Evolutionary conservation across 257 asterid genomes (phyloP), one percentile per base, ranked within the genome.

Genomic region (Scutellaria baicalensis): DNA sequence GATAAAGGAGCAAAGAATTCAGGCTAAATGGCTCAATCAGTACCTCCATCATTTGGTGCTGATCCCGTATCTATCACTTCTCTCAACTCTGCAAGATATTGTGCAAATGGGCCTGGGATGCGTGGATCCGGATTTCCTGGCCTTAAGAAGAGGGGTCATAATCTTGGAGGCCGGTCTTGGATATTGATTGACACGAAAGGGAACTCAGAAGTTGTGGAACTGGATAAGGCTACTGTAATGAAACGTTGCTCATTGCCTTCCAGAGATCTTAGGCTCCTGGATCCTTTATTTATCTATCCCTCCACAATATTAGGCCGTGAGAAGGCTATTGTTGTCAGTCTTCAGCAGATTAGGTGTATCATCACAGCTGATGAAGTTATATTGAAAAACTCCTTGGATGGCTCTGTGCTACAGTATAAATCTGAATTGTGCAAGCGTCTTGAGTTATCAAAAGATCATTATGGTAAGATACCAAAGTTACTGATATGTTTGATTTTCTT

Each of bases 311-410:
- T 94, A 73, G 99, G 99, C n/a, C 95, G 99, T 33, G 99, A 94
- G 68, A 87, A 91, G 72, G 98, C 98, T 72, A 94, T 94, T 66
- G 99, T 94, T 48, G 91, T 94, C 70, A 89, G 92, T 74, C 96
- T 91, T 45, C 98, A 91, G 66, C 97, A 91, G 80, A 91, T 94
- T 71, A 88, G 99, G 80, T 94, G 99, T 70, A 83, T 94, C 59
- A 94, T 94, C 72, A 94, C 98, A 14, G 96, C 99, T 57, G 98
- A 89, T 70, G 99, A 94, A 85, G 99, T 94, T 44, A 86, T 94
- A 68, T 76, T 94, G 84, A 89, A 89, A 91, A 91, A 94, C 75
- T 91, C 99, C 14, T 59, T 85, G 74, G 99, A 94, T 75, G 88
- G 79, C 27, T 88, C 95, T 3, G 99, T 86, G 16, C 80, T 84